Conservation (phyloP, 225 moss, liverwort and hornwort species). For the Pseudisothecium myosuroides region DNA sequence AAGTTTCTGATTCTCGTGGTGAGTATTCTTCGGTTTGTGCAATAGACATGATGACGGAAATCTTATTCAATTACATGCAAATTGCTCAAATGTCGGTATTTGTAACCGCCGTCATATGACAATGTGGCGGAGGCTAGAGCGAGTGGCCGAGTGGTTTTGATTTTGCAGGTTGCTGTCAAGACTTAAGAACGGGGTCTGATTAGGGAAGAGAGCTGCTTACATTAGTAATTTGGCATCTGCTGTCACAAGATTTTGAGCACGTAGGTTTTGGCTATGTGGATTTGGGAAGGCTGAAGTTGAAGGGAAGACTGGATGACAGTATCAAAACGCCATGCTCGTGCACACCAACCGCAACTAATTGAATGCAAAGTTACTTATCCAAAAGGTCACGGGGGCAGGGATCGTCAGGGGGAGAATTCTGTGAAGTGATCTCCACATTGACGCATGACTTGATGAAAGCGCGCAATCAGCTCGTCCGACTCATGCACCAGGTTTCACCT, state of each 20-base stretch:
- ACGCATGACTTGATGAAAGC: slow-evolving; percentile 20
- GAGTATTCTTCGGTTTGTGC: too few relatives aligned
- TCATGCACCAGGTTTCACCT: slow-evolving; percentile 4
- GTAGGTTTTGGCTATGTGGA: neutral
- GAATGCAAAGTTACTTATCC: neutral
- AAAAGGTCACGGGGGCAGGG: neutral
- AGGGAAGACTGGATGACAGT: neutral
- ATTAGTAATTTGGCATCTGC: neutral
- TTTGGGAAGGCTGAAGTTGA: neutral
- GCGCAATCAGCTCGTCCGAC: slow-evolving; percentile 4
- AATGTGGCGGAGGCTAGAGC: neutral
- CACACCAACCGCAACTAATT: neutral
- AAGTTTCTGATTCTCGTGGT: neutral
- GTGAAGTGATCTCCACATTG: slow-evolving; percentile 18
- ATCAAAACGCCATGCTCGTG: neutral
- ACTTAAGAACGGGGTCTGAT: neutral
- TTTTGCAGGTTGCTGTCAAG: neutral
- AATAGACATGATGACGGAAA: neutral
- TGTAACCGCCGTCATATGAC: neutral
- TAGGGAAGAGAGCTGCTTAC: neutral
- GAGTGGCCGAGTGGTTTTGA: neutral
- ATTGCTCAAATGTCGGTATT: neutral
- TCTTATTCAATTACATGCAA: neutral
- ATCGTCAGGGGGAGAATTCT: slow-evolving; percentile 1
- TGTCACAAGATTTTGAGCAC: neutral